phyloP scores from a whole-genome alignment of 2,329 filamentous ascomycete species.

The Esteya vermicola region DNA sequence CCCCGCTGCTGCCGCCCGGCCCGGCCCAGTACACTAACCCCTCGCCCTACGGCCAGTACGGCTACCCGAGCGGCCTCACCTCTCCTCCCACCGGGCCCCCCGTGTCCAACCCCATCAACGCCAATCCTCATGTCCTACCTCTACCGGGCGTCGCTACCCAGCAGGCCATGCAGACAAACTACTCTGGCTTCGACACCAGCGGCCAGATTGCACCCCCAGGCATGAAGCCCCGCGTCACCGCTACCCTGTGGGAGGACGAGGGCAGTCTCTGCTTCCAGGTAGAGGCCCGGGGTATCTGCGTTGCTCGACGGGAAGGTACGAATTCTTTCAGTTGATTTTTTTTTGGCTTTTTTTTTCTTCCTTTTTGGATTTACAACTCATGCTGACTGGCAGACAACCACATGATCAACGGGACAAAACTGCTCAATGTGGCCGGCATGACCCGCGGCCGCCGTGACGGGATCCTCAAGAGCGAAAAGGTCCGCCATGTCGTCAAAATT shows the following conservation, averaged over 20 bases:
- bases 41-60: constrained; percentile 52
- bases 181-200: constrained; percentile 58
- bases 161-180: constrained; percentile 34
- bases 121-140: constrained; percentile 49
- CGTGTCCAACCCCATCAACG: constrained; percentile 56
- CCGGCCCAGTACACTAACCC: constrained; percentile 53
- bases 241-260: constrained; percentile 96
- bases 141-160: constrained; percentile 46
- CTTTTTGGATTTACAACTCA: too few species aligned
- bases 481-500: constrained; percentile 94
- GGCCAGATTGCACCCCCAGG: constrained; percentile 84
- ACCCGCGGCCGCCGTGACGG: constrained; percentile 89
- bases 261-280: constrained; percentile 96
- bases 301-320: constrained; percentile 80
- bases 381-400: constrained; percentile 58
- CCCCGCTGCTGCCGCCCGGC: constrained; percentile 62
- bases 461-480: constrained; percentile 95
- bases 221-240: constrained; percentile 92
- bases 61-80: constrained; percentile 61
- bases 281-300: constrained; percentile 89
- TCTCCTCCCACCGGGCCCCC: constrained; percentile 62
- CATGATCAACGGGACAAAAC: constrained; percentile 98
- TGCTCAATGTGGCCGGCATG: constrained; percentile 96
- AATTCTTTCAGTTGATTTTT: constrained; percentile 3
- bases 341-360: not conserved